Percentiles rank a stretch among this genome's conserved stretches.
phyloP scores from a whole-genome alignment of 1,139 yeast species.

The Saccharomyces hybrid region DNA sequence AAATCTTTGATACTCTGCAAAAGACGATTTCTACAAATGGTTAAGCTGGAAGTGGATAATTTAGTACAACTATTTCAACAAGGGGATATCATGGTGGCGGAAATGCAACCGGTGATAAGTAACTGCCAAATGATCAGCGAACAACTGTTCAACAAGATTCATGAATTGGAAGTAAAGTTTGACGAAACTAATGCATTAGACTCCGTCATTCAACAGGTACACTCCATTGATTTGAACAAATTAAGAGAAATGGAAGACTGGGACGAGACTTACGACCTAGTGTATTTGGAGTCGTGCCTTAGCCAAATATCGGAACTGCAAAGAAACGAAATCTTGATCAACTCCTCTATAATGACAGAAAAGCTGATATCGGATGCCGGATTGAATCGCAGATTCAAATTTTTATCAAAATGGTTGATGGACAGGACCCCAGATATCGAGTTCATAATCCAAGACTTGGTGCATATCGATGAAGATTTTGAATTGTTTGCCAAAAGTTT shows the following conservation, averaged over 20 bases:
- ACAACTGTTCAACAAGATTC: slow-evolving; percentile 36
- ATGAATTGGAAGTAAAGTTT: slow-evolving; percentile 46
- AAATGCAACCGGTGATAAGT: background rate
- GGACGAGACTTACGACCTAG: slow-evolving; percentile 38
- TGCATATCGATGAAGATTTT: slow-evolving; percentile 25
- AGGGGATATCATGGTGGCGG: slow-evolving; percentile 2
- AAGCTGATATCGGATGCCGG: slow-evolving; percentile 25
- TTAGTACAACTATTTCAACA: slow-evolving; percentile 16
- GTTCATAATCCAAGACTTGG: slow-evolving; percentile 17
- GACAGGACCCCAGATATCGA: slow-evolving; percentile 12
- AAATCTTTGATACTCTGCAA: slow-evolving; percentile 45
- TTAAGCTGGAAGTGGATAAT: slow-evolving; percentile 36
- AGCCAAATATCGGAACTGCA: slow-evolving; percentile 40
- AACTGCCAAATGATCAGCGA: slow-evolving; percentile 6
- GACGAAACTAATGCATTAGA: slow-evolving; percentile 46
- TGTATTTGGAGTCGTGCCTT: slow-evolving; percentile 38
- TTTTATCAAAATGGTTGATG: slow-evolving; percentile 17
- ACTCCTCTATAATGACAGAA: slow-evolving; percentile 46
- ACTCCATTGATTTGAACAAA: slow-evolving; percentile 37
- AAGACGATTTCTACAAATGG: slow-evolving; percentile 45
- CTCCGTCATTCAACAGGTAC: slow-evolving; percentile 38
- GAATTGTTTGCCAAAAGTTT: slow-evolving; percentile 22
- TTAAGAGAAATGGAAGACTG: slow-evolving; percentile 50
- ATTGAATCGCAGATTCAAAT: slow-evolving; percentile 17
- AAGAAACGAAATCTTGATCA: slow-evolving; percentile 48